These are phyloP conservation scores for Camellia granthamiana DNA, from an alignment of 148 eudicot genomes.

Conservation along the genomic window DNA sequence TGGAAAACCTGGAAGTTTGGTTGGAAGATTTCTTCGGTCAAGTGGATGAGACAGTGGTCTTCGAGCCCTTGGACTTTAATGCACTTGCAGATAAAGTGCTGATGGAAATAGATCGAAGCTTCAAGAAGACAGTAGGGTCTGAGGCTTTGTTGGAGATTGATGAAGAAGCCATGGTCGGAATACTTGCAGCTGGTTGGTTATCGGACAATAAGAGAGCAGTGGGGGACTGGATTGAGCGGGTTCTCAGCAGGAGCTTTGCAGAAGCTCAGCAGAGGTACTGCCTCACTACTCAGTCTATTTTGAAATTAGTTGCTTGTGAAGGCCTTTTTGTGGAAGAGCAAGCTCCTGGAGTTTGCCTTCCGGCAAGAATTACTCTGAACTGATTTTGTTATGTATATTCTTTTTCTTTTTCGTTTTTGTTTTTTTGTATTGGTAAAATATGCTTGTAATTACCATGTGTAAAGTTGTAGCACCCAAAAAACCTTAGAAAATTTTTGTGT, in stretches of 20 bases:
- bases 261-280: conserved; percentile 45
- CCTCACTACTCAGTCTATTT: conserved; percentile 30
- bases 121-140: conserved; percentile 30
- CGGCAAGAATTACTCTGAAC: conserved; percentile 42
- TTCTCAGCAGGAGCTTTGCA: conserved; percentile 42
- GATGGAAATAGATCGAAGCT: conserved; percentile 35
- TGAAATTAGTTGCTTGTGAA: conserved; percentile 54
- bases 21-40: conserved; percentile 52
- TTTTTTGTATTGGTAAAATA: background rate
- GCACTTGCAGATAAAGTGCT: conserved; percentile 48
- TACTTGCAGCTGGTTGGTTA: conserved; percentile 72
- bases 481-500: conserved; percentile 8
- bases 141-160: conserved; percentile 55
- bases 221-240: conserved; percentile 60
- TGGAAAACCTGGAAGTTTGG: conserved; percentile 48
- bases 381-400: conserved; percentile 15
- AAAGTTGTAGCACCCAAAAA: conserved; percentile 7
- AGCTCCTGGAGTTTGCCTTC: conserved; percentile 54
- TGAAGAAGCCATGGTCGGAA: conserved; percentile 57
- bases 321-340: conserved; percentile 41
- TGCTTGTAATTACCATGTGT: background rate
- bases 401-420: background rate
- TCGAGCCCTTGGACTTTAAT: conserved; percentile 67
- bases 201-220: conserved; percentile 35
- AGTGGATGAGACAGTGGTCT: conserved; percentile 54